Evolutionary conservation across 2,329 filamentous ascomycete genomes (phyloP), one percentile per base, ranked within the genome.

Genomic region (Colletotrichum eleusines): DNA sequence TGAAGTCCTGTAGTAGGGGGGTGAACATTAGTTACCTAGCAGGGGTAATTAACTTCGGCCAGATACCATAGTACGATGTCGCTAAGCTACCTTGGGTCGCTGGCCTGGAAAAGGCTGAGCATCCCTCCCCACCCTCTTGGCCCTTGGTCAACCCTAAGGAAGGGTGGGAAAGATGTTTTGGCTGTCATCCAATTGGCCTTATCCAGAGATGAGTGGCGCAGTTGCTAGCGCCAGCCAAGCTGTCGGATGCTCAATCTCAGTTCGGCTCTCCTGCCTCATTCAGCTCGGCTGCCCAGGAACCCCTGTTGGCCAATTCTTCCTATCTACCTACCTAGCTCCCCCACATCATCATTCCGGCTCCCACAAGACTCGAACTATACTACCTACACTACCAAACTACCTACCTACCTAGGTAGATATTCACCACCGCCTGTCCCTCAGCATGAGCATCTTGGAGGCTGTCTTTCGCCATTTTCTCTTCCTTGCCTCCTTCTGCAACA

Each of bases 141-240:
- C 26, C 57, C 57, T 31, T 23, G 40, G 33, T 31, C 35, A 44
- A 40, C 31, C 40, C 60, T 48, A n/a, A n/a, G n/a, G n/a, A n/a
- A 38, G 42, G 51, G 55, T 16, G 31, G 51, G 54, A 23, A 18
- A 20, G 33, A 51, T 28, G 31, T 33, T 59, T 59, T 55, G 63
- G 35, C 12, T 50, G 44, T 35, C 63, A n/a, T n/a, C 28, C 59
- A 33, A 66, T 66, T 60, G 63, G 63, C 33, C 20, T 3, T 23
- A n/a, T n/a, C n/a, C n/a, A n/a, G n/a, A 55, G 44, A 40, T 48
- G 28, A 12, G 69, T 71, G 69, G 69, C 69, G 69, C 31, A 63
- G 69, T 65, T 63, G 28, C 58, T 68, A 68, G 58, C 53, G 64
- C 46, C 28, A 42, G 69, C 69, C 64, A 63, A 68, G 65, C 69